phyloP scores from a whole-genome alignment of 106 monocot species.

The Phalaenopsis equestris region DNA sequence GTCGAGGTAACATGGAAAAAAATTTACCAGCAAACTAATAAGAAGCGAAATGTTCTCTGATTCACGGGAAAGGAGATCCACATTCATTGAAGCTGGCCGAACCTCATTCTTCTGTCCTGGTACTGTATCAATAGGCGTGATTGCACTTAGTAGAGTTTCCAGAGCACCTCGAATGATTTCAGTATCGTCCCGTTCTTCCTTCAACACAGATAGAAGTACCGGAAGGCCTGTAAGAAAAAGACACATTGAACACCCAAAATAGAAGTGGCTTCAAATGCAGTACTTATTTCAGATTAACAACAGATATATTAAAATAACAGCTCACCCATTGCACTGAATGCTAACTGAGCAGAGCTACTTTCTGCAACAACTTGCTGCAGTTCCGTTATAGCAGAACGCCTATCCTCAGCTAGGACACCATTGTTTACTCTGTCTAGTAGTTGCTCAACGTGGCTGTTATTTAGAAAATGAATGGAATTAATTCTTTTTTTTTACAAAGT shows the following conservation, averaged over 20 bases:
- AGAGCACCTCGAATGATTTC: conserved; percentile 84
- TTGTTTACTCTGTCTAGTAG: conserved; percentile 89
- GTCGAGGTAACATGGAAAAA: conserved; percentile 7
- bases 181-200: conserved; percentile 89
- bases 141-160: conserved; percentile 90
- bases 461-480: conserved; percentile 1
- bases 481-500: not conserved
- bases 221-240: conserved; percentile 60
- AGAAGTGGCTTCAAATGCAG: not conserved
- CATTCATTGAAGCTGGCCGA: conserved; percentile 82
- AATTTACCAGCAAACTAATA: conserved; percentile 76
- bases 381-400: conserved; percentile 75
- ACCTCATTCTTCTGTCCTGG: conserved; percentile 59
- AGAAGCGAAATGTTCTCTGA: conserved; percentile 90
- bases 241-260: not conserved
- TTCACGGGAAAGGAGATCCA: conserved; percentile 86
- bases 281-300: not conserved
- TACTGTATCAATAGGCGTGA: conserved; percentile 73
- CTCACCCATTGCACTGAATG: conserved; percentile 87
- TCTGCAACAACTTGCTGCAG: conserved; percentile 92
- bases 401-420: conserved; percentile 82
- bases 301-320: not conserved
- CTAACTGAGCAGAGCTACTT: conserved; percentile 84
- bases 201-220: conserved; percentile 67
- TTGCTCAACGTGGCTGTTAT: conserved; percentile 70